Conservation (phyloP, 306 rosid genomes). For the Dryas alaskensis region DNA sequence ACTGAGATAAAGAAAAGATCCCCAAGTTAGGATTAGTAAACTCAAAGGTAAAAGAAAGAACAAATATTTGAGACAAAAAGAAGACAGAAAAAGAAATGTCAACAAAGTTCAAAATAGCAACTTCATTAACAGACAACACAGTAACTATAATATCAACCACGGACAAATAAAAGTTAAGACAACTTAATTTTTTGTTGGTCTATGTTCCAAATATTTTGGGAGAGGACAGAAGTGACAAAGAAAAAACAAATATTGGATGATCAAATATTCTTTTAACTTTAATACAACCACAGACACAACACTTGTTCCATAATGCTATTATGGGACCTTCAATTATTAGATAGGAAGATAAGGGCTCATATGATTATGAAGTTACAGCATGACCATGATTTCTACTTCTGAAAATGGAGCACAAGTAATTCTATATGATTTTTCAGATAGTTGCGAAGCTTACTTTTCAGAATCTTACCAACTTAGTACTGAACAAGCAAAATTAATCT, state of each 20-base stretch:
- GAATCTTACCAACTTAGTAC: slow-evolving; percentile 17
- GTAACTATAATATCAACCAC: not conserved
- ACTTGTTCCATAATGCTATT: not conserved
- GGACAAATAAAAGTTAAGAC: not conserved
- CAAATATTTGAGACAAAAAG: not conserved
- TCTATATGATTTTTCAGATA: not conserved
- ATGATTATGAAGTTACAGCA: not conserved
- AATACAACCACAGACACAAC: not conserved
- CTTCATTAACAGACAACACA: slow-evolving; percentile 3
- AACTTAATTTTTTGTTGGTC: not conserved
- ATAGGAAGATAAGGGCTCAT: slow-evolving; percentile 9
- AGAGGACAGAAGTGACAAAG: not conserved
- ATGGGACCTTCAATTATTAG: not conserved
- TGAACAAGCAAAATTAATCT: slow-evolving; percentile 19
- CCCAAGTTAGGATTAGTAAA: slow-evolving; percentile 35
- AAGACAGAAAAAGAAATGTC: not conserved
- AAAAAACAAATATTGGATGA: not conserved
- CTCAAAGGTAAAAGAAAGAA: slow-evolving; percentile 9
- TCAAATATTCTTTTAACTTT: not conserved
- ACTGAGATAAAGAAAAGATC: slow-evolving; percentile 40
- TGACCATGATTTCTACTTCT: not conserved
- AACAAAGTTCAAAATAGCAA: not conserved
- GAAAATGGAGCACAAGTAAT: not conserved
- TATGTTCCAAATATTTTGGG: not conserved
- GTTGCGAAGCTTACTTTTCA: slow-evolving; percentile 13